Evolutionary conservation across 805 yeast genomes (phyloP).

Genomic region (Hagleromyces aurorensis): DNA sequence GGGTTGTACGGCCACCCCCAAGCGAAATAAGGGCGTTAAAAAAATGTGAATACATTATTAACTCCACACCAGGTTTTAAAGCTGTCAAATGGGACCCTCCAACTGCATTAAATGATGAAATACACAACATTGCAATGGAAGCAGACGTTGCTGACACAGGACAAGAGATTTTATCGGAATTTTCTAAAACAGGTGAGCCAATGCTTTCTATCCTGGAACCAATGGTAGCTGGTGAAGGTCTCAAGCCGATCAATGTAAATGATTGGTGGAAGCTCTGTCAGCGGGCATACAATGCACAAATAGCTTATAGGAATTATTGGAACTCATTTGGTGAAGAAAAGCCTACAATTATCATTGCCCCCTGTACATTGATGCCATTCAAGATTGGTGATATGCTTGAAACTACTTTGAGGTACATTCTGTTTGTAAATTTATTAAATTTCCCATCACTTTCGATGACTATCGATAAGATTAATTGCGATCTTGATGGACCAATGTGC

Average conservation of each 20-base stretch:
- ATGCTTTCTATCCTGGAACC: slow-evolving; percentile 10
- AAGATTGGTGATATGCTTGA: slow-evolving; percentile 13
- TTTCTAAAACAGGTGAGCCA: slow-evolving; percentile 12
- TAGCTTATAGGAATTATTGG: slow-evolving; percentile 10
- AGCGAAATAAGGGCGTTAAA: slow-evolving; percentile 14
- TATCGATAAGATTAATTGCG: slow-evolving; percentile 4
- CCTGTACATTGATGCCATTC: slow-evolving; percentile 10
- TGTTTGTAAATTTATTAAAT: slow-evolving; percentile 11
- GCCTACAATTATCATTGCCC: slow-evolving; percentile 9
- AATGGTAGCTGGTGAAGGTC: slow-evolving; percentile 4
- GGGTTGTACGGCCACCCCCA: slow-evolving; percentile 13
- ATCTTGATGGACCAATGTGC: slow-evolving; percentile 5
- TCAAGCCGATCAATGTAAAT: slow-evolving; percentile 9
- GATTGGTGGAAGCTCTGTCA: slow-evolving; percentile 14
- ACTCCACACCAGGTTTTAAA: slow-evolving; percentile 9
- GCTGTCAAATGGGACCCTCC: slow-evolving; percentile 15
- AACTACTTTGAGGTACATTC: slow-evolving; percentile 12
- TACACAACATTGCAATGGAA: slow-evolving; percentile 11
- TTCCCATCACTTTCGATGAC: slow-evolving; percentile 14
- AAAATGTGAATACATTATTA: slow-evolving; percentile 8
- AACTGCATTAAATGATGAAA: slow-evolving; percentile 6
- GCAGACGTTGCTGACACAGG: slow-evolving; percentile 17
- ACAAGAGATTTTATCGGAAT: slow-evolving; percentile 10
- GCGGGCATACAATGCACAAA: slow-evolving; percentile 9
- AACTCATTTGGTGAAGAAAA: slow-evolving; percentile 9